phyloP scores from a whole-genome alignment of 1,284 basidiomycete species.

The Apiotrichum gamsii region DNA sequence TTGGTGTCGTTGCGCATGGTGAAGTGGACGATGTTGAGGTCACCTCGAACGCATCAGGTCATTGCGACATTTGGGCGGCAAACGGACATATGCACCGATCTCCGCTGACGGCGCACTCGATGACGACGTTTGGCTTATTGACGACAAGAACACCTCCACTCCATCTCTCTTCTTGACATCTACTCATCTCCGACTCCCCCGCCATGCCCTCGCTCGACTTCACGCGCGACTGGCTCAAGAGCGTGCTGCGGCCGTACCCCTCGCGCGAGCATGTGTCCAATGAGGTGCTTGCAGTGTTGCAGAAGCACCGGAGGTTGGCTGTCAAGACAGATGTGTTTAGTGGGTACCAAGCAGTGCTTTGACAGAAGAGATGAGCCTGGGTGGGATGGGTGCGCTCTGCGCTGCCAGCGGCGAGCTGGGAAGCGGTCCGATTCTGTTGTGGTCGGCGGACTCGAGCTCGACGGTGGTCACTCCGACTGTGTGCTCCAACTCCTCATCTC shows the following conservation, averaged over 20 bases:
- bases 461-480: conserved; percentile 6
- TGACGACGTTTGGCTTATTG: neutral
- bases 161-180: too few relatives aligned
- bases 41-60: too few relatives aligned
- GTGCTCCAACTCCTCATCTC: neutral
- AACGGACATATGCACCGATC: too few relatives aligned
- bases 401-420: too few relatives aligned
- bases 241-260: conserved; percentile 61
- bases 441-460: too few relatives aligned
- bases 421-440: too few relatives aligned
- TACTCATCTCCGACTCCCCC: neutral
- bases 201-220: conserved; percentile 36
- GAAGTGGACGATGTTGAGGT: too few relatives aligned
- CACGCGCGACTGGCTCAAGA: conserved; percentile 65
- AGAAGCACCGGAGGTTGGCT: conserved; percentile 59
- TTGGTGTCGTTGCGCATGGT: too few relatives aligned
- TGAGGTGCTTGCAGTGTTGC: conserved; percentile 64
- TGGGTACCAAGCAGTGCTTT: conserved; percentile 42
- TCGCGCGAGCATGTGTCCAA: conserved; percentile 55
- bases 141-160: neutral
- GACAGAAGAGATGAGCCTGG: too few relatives aligned
- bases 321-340: conserved; percentile 93
- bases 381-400: too few relatives aligned
- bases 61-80: too few relatives aligned
- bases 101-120: neutral